Base-by-base conservation (phyloP, 2,329 filamentous ascomycete genomes). In the Fusarium nisikadoi region DNA sequence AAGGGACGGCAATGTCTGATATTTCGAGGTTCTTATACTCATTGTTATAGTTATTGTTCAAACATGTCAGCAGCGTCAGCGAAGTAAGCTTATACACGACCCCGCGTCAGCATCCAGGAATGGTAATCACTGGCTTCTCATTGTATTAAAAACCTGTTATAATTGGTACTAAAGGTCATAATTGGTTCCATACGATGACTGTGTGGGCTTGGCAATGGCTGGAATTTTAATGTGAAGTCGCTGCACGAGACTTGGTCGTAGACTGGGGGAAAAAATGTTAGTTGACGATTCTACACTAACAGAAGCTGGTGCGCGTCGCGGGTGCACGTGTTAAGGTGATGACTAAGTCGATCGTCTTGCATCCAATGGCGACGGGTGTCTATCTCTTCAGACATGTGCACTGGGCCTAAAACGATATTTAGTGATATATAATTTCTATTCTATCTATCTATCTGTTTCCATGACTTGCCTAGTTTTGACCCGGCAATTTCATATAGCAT, bases 1-100 rank as follows among this genome's bases (percentile, higher is more conserved):
- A 4, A 6, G 13, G 4, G 0, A 19, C 6, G 5, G 8, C 1
- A 19, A 6, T 19, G n/a, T 2, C 6, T 11, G 31, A 5, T 6
- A 12, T 8, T 25, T 25, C 6, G 17, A 39, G 33, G 10, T n/a
- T 39, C 13, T 58, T 57, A 33, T 38, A 39, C 17, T n/a, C 8
- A 9, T 59, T 39, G 10, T 58, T 61, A 39, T 38, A 39, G 19
- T n/a, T 6, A 5, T 59, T 20, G 23, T n/a, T 29, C 27, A 13
- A 25, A 36, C 19, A 29, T n/a, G 54, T 63, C 60, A 63, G 60
- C 60, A 56, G 41, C 23, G 47, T 59, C 35, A 43, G 33, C 36
- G 5, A 9, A 19, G 54, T 63, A 61, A 63, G 54, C 60, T 56
- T 56, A 43, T 36, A 13, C 10, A n/a, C 19, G 31, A 42, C 43